Base-by-base conservation (phyloP, 139 green algal genomes). In the Chlamydomonas urium region DNA sequence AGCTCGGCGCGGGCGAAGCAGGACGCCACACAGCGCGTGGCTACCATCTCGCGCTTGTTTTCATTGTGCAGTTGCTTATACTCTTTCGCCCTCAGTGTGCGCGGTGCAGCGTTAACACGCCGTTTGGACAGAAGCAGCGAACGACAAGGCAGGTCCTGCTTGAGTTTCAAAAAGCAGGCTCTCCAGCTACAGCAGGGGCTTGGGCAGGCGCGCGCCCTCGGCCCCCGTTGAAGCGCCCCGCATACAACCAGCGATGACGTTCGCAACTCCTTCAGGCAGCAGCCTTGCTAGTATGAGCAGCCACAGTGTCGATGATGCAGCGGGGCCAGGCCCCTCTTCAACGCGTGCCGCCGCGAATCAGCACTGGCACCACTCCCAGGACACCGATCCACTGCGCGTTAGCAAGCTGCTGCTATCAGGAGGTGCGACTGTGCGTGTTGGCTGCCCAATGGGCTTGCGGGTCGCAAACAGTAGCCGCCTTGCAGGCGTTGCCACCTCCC, bases 351-450 rank as follows among this genome's bases (percentile, higher is more conserved):
- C 42, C 8, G 14, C 10, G 10, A 24, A 8, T 24, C 42, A 50
- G 42, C 42, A 50, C 14, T 8, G 42, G 42, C 42, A 50, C 14
- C 8, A 63, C 10, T 8, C 17, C 26, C 53, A 33, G 29, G 53
- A 63, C n/a, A 33, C 53, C 17, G 29, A 71, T 35, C 63, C 4
- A 32, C 57, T 59, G 19, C 63, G 63, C 4, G 24, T 59, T 5
- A 23, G 32, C 6, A 71, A 71, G 37, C 34, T 71, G 4, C 63
- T 71, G 34, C 6, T 71, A 21, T 38, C 63, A 19, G 63, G 63
- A 56, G 63, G 63, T 71, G 53, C n/a, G 53, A 34, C 24, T 36
- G n/a, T 38, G 8, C 10, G 14, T 50, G 42, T 8, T 14, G 10
- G 42, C 42, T 50, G 42, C 42, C 38, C 3, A 4, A 19, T 50